Conservation (phyloP, 768 basidiomycete genomes). For the Naganishia friedmannii region DNA sequence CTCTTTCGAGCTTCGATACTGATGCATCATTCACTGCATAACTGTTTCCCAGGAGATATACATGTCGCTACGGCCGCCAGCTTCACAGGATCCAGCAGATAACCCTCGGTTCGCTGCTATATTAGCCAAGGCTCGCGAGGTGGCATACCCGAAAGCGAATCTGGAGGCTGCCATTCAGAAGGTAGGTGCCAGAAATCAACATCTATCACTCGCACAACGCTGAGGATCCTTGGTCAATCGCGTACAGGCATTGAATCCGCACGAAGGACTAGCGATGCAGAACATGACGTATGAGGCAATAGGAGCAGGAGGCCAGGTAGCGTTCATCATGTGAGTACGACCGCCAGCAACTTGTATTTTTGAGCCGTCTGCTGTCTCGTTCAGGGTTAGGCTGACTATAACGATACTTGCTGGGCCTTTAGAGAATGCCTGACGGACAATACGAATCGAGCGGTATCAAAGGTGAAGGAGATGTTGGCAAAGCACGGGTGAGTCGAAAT, state of each 20-base stretch:
- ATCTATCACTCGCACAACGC: background rate
- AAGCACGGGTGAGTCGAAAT: conserved; percentile 36
- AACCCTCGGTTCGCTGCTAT: conserved; percentile 43
- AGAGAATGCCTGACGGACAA: conserved; percentile 49
- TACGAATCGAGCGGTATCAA: conserved; percentile 37
- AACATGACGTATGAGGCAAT: conserved; percentile 46
- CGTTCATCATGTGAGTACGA: conserved; percentile 46
- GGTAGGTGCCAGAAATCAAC: conserved; percentile 29
- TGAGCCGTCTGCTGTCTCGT: too few species aligned
- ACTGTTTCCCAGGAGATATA: conserved; percentile 40
- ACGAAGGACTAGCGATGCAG: conserved; percentile 43
- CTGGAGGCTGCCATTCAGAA: conserved; percentile 43
- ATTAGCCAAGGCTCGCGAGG: conserved; percentile 42
- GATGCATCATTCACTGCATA: background rate
- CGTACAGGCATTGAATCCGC: conserved; percentile 31
- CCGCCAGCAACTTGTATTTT: too few species aligned
- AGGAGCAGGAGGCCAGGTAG: conserved; percentile 44
- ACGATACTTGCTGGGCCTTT: background rate
- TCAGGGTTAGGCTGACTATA: background rate
- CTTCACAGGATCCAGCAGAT: conserved; percentile 37
- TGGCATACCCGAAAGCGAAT: conserved; percentile 42
- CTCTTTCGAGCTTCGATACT: background rate
- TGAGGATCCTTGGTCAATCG: background rate
- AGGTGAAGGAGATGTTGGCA: conserved; percentile 42
- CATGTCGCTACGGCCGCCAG: conserved; percentile 40